Evolutionary conservation across 352 stramenopile species (phyloP).

Genomic region (Phytophthora sp.): DNA sequence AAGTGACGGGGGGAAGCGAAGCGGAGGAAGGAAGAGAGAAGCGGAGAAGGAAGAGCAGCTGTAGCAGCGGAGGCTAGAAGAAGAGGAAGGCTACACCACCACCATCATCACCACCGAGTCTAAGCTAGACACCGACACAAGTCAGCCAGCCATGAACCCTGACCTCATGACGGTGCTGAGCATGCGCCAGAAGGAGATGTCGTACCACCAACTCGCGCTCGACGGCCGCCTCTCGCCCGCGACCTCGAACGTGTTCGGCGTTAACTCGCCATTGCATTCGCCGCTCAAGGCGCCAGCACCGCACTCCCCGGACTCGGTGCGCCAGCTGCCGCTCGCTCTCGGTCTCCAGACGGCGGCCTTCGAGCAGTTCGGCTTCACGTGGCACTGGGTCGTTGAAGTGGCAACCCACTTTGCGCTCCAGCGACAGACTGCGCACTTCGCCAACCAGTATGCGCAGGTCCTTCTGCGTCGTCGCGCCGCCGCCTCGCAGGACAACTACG

Average conservation of each 20-base stretch:
- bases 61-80: conserved; percentile 3
- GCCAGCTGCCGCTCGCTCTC: conserved; percentile 48
- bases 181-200: conserved; percentile 86
- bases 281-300: conserved; percentile 32
- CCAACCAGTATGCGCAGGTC: conserved; percentile 79
- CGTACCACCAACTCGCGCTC: conserved; percentile 69
- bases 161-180: conserved; percentile 80
- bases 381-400: conserved; percentile 75
- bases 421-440: conserved; percentile 79
- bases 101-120: conserved; percentile 1
- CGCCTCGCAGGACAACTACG: conserved; percentile 42
- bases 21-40: conserved; percentile 22
- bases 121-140: no score
- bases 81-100: conserved; percentile 10
- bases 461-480: conserved; percentile 64
- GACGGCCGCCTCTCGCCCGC: conserved; percentile 22
- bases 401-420: conserved; percentile 77
- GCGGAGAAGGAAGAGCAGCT: conserved; percentile 3
- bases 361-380: conserved; percentile 83
- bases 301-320: conserved; percentile 60
- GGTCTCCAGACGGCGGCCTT: conserved; percentile 39
- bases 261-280: conserved; percentile 32
- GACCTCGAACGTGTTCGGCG: conserved; percentile 16
- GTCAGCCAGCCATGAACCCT: conserved; percentile 47
- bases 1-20: conserved; percentile 48